phyloP scores from a whole-genome alignment of 1,139 yeast genomes.

The Sugiyamaella japonica region DNA sequence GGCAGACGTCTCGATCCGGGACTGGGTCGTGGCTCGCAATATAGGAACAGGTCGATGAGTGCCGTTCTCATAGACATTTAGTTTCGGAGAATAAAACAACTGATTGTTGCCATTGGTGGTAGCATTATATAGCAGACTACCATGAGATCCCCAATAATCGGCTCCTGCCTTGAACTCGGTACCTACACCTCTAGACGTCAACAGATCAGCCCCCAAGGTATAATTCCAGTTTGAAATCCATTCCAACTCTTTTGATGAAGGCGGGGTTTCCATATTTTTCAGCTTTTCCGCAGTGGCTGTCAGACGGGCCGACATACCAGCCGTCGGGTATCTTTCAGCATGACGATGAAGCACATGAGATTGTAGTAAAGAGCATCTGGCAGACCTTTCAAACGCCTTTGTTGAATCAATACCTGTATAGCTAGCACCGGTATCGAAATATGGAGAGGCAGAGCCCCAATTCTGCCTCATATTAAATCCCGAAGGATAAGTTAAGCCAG shows the following conservation, averaged over 20 bases:
- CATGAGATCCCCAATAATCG: conserved; percentile 46
- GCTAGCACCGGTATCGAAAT: conserved; percentile 43
- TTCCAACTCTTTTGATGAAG: conserved; percentile 27
- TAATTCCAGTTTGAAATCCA: conserved; percentile 44
- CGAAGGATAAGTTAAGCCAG: conserved; percentile 40
- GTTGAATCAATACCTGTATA: conserved; percentile 36
- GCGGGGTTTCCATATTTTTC: conserved; percentile 34
- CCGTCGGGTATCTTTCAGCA: conserved; percentile 46
- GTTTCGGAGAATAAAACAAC: conserved; percentile 29
- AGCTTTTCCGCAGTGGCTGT: conserved; percentile 36
- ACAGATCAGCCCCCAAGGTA: conserved; percentile 39
- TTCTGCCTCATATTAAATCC: conserved; percentile 46
- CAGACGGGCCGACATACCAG: conserved; percentile 35
- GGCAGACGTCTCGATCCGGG: conserved; percentile 45
- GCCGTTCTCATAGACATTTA: conserved; percentile 40
- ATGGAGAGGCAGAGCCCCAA: conserved; percentile 47
- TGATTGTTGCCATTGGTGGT: conserved; percentile 27
- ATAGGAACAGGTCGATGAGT: conserved; percentile 39
- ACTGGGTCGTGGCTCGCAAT: conserved; percentile 45
- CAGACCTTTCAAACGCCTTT: conserved; percentile 14
- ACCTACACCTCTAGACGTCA: conserved; percentile 44
- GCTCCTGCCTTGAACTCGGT: conserved; percentile 44
- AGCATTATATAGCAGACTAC: conserved; percentile 40
- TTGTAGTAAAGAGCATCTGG: conserved; percentile 36
- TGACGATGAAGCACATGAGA: conserved; percentile 47